phyloP scores from a whole-genome alignment of 495 filamentous ascomycete genomes.

The Tuber melanosporum region DNA sequence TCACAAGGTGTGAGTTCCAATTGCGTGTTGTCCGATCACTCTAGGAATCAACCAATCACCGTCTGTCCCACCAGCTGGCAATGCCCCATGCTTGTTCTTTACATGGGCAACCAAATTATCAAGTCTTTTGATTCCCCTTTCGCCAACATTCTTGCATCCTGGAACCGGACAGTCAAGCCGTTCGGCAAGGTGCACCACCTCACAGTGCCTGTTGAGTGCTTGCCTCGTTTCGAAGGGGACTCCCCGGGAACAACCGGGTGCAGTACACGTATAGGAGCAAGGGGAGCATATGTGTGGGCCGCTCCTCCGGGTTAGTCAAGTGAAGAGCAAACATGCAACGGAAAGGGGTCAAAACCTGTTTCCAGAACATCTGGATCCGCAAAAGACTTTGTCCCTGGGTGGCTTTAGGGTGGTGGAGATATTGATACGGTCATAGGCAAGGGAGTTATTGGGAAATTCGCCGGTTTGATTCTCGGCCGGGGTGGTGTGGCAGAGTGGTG shows the following conservation, averaged over 20 bases:
- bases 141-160: background rate
- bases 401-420: background rate
- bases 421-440: background rate
- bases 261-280: background rate
- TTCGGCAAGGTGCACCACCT: background rate
- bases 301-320: background rate
- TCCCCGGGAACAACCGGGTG: background rate
- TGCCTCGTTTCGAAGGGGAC: background rate
- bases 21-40: no score
- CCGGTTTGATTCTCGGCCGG: no score
- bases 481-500: background rate
- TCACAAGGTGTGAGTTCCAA: background rate
- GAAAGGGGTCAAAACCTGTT: background rate
- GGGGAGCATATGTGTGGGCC: background rate
- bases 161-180: background rate
- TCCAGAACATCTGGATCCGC: background rate
- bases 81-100: background rate
- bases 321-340: background rate
- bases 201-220: background rate
- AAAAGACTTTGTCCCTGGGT: background rate
- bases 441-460: no score
- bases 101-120: conserved; percentile 7
- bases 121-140: background rate
- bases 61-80: background rate
- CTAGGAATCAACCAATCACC: background rate